phyloP scores from a whole-genome alignment of 352 stramenopile genomes.

The Phytopythium ostracodes region DNA sequence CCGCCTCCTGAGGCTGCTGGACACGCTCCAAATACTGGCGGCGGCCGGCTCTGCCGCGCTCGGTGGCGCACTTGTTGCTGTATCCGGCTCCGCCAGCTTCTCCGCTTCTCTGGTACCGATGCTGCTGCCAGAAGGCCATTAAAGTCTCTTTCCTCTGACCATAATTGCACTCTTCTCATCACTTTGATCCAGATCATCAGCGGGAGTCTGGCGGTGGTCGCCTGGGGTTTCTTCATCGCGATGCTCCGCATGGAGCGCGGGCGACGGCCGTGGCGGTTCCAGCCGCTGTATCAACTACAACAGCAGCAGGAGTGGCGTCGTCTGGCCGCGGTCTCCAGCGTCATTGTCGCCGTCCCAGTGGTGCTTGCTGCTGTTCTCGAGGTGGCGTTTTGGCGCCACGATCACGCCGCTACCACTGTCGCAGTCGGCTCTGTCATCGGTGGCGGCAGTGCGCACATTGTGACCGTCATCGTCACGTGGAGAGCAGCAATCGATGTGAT shows the following conservation, averaged over 20 bases:
- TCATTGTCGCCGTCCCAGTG: not conserved
- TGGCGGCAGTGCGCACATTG: not conserved
- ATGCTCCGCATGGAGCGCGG: slow-evolving; percentile 5
- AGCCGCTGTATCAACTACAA: not conserved
- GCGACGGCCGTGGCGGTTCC: slow-evolving; percentile 1
- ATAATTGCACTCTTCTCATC: not conserved
- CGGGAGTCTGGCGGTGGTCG: slow-evolving; percentile 2
- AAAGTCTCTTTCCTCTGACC: not conserved
- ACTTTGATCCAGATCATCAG: not conserved
- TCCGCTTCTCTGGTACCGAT: slow-evolving; percentile 1
- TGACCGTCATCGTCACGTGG: slow-evolving; percentile 1
- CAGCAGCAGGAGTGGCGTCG: slow-evolving; percentile 1
- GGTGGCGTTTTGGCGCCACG: slow-evolving; percentile 1
- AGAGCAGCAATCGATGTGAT: not conserved
- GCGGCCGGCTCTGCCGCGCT: not conserved
- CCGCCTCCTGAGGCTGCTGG: not conserved
- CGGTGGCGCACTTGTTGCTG: not conserved
- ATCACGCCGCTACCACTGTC: not conserved
- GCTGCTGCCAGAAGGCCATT: too few relatives aligned
- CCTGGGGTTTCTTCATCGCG: slow-evolving; percentile 6
- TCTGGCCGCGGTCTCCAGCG: not conserved
- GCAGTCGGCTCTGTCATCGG: not conserved
- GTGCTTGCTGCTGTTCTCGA: not conserved
- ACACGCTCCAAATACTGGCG: slow-evolving; percentile 1
- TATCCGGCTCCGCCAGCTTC: not conserved